Evolutionary conservation across 2,329 filamentous ascomycete species (phyloP).

Genomic region (Coniella vitis): DNA sequence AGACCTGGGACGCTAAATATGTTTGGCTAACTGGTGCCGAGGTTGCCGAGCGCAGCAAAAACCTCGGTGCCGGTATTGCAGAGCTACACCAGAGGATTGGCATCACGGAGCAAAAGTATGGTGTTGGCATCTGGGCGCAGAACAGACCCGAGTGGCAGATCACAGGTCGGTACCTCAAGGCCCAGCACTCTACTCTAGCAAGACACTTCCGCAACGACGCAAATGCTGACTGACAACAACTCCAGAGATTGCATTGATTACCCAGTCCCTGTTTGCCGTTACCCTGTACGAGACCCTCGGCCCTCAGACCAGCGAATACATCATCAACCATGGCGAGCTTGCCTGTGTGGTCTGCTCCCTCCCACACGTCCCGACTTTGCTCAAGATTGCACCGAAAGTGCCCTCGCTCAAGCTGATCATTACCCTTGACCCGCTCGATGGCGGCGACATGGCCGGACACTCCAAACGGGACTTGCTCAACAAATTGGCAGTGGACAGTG

Average conservation of each 20-base stretch:
- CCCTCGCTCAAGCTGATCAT: conserved; percentile 83
- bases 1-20: conserved; percentile 68
- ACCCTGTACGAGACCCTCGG: conserved; percentile 96
- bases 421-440: conserved; percentile 74
- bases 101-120: conserved; percentile 59
- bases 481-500: conserved; percentile 64
- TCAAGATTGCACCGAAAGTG: conserved; percentile 71
- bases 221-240: not conserved
- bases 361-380: conserved; percentile 70
- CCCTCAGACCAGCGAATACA: conserved; percentile 85
- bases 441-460: conserved; percentile 67
- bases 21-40: conserved; percentile 79
- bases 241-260: conserved; percentile 75
- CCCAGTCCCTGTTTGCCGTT: conserved; percentile 81
- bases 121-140: conserved; percentile 78
- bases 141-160: conserved; percentile 89
- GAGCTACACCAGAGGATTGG: conserved; percentile 72
- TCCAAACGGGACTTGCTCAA: conserved; percentile 77
- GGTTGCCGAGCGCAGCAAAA: conserved; percentile 70
- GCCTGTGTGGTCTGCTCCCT: conserved; percentile 71
- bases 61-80: conserved; percentile 79
- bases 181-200: not conserved
- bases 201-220: no score
- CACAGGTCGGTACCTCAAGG: conserved; percentile 44
- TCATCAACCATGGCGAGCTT: conserved; percentile 83